Conservation (phyloP, 164 flowering plant species). For the Taxillus chinensis region DNA sequence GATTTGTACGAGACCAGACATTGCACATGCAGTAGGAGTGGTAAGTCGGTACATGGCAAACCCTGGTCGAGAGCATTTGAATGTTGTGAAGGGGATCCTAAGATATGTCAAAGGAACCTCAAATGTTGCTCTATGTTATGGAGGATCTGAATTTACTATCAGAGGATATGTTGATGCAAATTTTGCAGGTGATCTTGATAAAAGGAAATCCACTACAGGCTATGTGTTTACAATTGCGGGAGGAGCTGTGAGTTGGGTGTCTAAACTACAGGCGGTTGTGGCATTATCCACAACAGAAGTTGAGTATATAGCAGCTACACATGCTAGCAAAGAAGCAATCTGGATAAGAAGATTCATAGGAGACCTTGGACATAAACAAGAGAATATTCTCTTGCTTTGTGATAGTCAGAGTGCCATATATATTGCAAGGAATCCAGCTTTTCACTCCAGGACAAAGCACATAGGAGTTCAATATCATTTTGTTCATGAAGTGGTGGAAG, state of each 20-base stretch:
- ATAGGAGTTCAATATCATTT: neutral
- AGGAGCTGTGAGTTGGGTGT: neutral
- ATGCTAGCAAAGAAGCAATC: no score
- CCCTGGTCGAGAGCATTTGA: neutral
- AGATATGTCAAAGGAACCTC: neutral
- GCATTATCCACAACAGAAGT: no score
- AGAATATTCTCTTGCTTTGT: no score
- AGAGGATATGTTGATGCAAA: neutral
- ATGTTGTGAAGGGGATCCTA: neutral
- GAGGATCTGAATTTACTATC: neutral
- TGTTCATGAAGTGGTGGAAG: neutral
- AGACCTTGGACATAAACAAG: no score
- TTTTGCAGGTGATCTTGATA: constrained; percentile 4
- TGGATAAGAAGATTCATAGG: no score
- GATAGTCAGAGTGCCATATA: no score
- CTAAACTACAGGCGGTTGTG: no score
- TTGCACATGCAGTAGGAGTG: no score
- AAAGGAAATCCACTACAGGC: constrained; percentile 1
- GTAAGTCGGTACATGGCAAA: no score
- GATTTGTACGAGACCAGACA: no score
- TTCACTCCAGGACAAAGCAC: constrained; percentile 7
- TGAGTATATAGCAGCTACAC: no score
- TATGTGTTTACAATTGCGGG: constrained; percentile 2
- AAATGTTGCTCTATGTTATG: constrained; percentile 3
- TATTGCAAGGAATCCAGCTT: neutral